Percentiles rank a stretch among this genome's conserved stretches.
phyloP scores from a whole-genome alignment of 2,329 filamentous ascomycete genomes.

The Fusarium setosum region DNA sequence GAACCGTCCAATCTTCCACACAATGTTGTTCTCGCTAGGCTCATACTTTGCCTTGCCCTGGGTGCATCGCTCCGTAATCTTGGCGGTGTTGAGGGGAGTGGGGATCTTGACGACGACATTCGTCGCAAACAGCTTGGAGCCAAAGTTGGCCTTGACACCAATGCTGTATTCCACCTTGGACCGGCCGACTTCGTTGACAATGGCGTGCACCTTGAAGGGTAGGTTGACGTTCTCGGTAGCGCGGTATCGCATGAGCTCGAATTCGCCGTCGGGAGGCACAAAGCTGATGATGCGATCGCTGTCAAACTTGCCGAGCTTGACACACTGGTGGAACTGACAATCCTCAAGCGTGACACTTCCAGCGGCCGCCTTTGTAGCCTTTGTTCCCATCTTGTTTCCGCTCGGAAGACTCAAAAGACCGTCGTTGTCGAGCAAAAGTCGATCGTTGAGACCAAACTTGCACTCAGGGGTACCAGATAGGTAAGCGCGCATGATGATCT shows the following conservation, averaged over 20 bases:
- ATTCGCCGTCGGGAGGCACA: conserved; percentile 95
- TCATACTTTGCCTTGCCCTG: conserved; percentile 99
- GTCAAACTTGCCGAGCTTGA: conserved; percentile 97
- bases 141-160: conserved; percentile 96
- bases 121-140: conserved; percentile 94
- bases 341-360: conserved; percentile 97
- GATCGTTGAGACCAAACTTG: conserved; percentile 98
- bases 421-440: conserved; percentile 87
- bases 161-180: conserved; percentile 99
- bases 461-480: conserved; percentile 96
- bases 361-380: conserved; percentile 94
- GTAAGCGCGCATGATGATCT: conserved; percentile 99
- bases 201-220: conserved; percentile 98
- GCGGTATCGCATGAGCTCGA: conserved; percentile 98
- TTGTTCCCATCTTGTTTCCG: conserved; percentile 82
- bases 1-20: conserved; percentile 99
- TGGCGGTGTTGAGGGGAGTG: conserved; percentile 95
- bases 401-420: conserved; percentile 73
- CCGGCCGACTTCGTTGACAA: conserved; percentile 96
- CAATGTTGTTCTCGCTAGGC: conserved; percentile 96
- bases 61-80: conserved; percentile 90
- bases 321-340: conserved; percentile 98
- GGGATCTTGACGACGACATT: conserved; percentile 96
- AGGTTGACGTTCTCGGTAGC: conserved; percentile 98
- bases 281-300: conserved; percentile 97